Evolutionary conservation across 495 filamentous ascomycete genomes (phyloP), one percentile per base, ranked within the genome.

Genomic region (Talaromyces proteolyticus): DNA sequence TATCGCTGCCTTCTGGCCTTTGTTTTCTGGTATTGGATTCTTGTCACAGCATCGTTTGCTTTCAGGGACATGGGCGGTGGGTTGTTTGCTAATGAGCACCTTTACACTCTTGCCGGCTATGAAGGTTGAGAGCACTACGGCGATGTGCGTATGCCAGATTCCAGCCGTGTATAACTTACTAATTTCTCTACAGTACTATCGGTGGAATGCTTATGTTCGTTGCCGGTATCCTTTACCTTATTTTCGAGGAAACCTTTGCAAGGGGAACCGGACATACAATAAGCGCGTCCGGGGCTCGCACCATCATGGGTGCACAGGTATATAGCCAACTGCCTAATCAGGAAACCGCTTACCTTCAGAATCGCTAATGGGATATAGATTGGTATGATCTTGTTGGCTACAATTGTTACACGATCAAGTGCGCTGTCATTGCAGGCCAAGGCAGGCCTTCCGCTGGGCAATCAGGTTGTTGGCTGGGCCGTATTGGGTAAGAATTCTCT

Each of bases 31-130:
- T 0, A 57, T 72, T 16, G 73, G 72, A 4, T 96, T 99, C 56
- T 53, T 96, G 4, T 68, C 63, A 34, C 60, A 74, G 24, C 85
- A 96, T 61, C 60, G 61, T 10, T 50, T 74, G 8, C 73, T 95
- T n/a, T 76, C 76, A 47, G 69, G 64, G 2, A 84, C 81, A 3
- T 99, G 94, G 94, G 75, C 78, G 10, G 59, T 86, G 20, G 84
- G 85, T 10, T 96, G 91, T 62, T 45, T 78, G 2, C 63, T 85
- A 5, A 97, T 96, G 91, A 91, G 91, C 59, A 74, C 78, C 19
- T 99, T 99, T 57, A 97, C 94, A 17, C 65, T 96, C 19, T 74
- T 99, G 12, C 87, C 91, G 5, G 94, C 85, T 0, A 80, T 86
- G 56, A 99, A 96, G 60, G 71, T 80, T 1, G 94, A 99, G 63